Base-by-base conservation (phyloP, 1,284 basidiomycete species). In the Ceratobasidium sp. region DNA sequence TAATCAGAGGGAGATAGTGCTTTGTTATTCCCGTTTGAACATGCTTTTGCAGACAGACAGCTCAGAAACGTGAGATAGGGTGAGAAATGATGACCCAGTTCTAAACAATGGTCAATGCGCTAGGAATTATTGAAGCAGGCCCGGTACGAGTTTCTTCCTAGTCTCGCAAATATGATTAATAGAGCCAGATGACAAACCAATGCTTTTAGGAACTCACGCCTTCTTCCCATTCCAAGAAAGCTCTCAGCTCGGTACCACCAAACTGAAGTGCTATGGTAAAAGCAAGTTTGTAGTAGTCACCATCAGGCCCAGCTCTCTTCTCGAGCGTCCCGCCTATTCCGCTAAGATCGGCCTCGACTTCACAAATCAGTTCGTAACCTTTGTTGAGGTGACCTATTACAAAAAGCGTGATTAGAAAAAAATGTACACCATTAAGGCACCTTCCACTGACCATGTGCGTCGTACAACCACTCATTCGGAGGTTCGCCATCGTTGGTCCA, bases 211-310 rank as follows among this genome's bases (percentile, higher is more conserved):
- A n/a, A n/a, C n/a, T n/a, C n/a, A n/a, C n/a, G n/a, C n/a, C n/a
- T n/a, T n/a, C n/a, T n/a, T n/a, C 46, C 46, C 46, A 49, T 18
- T 49, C 46, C 15, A 79, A 39, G 53, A 75, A 79, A 33, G 78
- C 78, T 33, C 61, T 53, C n/a, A 79, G 55, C 46, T 79, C 78
- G 42, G 73, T 77, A 1, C 73, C 78, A 23, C 78, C 78, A 67
- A 79, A 79, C 55, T 77, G 51, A 49, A 79, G 42, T n/a, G 61
- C 73, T 33, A 79, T 71, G 9, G 61, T 68, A 64, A 79, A 79
- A 56, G 68, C 60, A 15, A 79, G 70, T 26, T 64, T 42, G 39
- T 61, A 79, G 53, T 71, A 79, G 33, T 66, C 71, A 28, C 78
- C 78, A 56, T 73, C 63, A 2, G 60, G 71, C 4, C 78, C 77